Evolutionary conservation across 306 rosid genomes (phyloP).

Genomic region (Urtica urens): DNA sequence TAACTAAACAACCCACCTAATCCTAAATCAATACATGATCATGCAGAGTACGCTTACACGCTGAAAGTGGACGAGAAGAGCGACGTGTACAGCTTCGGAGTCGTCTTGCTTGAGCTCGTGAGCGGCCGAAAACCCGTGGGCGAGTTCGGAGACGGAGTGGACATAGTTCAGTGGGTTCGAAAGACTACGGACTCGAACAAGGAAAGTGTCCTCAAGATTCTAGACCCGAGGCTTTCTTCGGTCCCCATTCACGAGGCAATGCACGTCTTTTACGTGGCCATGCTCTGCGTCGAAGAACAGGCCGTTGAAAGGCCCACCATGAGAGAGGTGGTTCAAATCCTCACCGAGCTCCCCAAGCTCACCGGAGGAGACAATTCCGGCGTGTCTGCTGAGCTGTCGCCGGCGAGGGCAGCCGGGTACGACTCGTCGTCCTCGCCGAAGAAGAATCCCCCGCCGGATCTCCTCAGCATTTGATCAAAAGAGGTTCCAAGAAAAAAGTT

Average conservation of each 20-base stretch:
- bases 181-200: slow-evolving; percentile 80
- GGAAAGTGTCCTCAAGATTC: slow-evolving; percentile 72
- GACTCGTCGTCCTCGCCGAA: slow-evolving; percentile 26
- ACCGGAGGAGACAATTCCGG: slow-evolving; percentile 30
- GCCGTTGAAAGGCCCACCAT: slow-evolving; percentile 95
- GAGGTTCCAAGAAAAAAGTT: neutral
- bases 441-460: slow-evolving; percentile 71
- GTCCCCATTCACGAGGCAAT: slow-evolving; percentile 80
- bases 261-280: slow-evolving; percentile 85
- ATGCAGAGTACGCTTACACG: slow-evolving; percentile 89
- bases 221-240: slow-evolving; percentile 80
- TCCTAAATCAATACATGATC: slow-evolving; percentile 2
- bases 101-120: slow-evolving; percentile 71
- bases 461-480: slow-evolving; percentile 60
- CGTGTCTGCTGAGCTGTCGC: slow-evolving; percentile 32
- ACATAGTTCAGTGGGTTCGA: slow-evolving; percentile 90
- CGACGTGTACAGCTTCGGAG: slow-evolving; percentile 91
- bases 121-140: slow-evolving; percentile 91
- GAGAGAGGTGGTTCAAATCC: slow-evolving; percentile 96
- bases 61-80: slow-evolving; percentile 91
- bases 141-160: slow-evolving; percentile 93
- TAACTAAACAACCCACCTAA: slow-evolving; percentile 13
- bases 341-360: slow-evolving; percentile 75
- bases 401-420: slow-evolving; percentile 27
- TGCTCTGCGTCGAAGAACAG: slow-evolving; percentile 93